A percentile compares a stretch with the other conserved stretches of the same genome.
These are phyloP conservation scores for Neobulgaria alba DNA, from an alignment of 2,329 filamentous ascomycete genomes.

Conservation along the genomic window DNA sequence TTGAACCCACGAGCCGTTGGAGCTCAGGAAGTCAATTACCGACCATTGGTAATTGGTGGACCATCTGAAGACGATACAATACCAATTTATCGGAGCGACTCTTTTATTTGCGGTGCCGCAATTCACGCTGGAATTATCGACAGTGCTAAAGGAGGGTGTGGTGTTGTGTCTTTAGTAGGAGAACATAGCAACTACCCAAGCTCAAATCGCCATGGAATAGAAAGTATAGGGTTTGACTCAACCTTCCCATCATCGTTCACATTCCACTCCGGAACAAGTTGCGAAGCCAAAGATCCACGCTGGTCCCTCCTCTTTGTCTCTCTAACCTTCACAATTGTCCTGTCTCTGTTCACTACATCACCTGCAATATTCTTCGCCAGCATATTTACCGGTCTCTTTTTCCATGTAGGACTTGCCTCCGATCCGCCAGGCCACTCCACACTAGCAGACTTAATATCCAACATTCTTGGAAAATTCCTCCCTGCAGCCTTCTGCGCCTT, in stretches of 20 bases:
- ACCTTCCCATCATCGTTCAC: slow-evolving; percentile 83
- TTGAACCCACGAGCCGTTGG: slow-evolving; percentile 71
- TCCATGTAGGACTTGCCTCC: slow-evolving; percentile 81
- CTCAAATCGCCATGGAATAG: slow-evolving; percentile 63
- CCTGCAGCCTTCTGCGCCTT: slow-evolving; percentile 82
- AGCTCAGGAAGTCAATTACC: slow-evolving; percentile 56
- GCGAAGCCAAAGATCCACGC: slow-evolving; percentile 66
- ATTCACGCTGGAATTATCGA: slow-evolving; percentile 75
- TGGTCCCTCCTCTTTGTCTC: slow-evolving; percentile 82
- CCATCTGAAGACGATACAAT: slow-evolving; percentile 35
- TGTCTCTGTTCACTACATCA: slow-evolving; percentile 76
- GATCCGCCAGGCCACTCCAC: slow-evolving; percentile 67
- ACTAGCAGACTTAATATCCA: slow-evolving; percentile 65
- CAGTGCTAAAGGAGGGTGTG: slow-evolving; percentile 67
- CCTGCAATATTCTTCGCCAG: slow-evolving; percentile 78
- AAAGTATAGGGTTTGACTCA: slow-evolving; percentile 71
- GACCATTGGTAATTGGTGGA: slow-evolving; percentile 60
- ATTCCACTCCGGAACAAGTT: slow-evolving; percentile 58
- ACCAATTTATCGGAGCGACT: slow-evolving; percentile 77
- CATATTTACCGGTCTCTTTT: slow-evolving; percentile 74
- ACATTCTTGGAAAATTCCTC: slow-evolving; percentile 71
- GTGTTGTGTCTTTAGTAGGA: slow-evolving; percentile 68
- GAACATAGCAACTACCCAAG: slow-evolving; percentile 53
- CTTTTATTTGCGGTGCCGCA: slow-evolving; percentile 76
- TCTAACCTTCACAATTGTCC: slow-evolving; percentile 63